Evolutionary conservation across 495 filamentous ascomycete genomes (phyloP).

Genomic region (Penicillium riverlandense): DNA sequence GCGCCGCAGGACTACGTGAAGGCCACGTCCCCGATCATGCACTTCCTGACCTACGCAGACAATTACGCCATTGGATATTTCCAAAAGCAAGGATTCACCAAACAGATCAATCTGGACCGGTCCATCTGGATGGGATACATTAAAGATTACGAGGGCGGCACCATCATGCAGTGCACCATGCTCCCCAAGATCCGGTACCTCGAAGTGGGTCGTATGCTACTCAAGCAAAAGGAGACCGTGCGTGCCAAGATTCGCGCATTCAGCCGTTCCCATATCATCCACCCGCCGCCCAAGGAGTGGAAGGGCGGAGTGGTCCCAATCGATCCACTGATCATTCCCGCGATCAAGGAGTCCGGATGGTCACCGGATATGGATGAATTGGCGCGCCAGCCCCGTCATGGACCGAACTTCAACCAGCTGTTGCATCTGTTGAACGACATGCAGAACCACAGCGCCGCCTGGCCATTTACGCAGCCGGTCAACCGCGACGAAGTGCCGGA

Average conservation of each 20-base stretch:
- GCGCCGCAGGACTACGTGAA: conserved; percentile 77
- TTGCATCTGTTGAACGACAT: conserved; percentile 90
- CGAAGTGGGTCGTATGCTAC: conserved; percentile 86
- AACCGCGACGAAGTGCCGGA: conserved; percentile 92
- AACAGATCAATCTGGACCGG: conserved; percentile 89
- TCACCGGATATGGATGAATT: conserved; percentile 96
- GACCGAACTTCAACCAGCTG: conserved; percentile 91
- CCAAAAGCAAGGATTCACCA: conserved; percentile 98
- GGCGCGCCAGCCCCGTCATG: conserved; percentile 92
- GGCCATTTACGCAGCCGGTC: conserved; percentile 93
- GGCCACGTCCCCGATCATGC: conserved; percentile 92
- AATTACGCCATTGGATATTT: conserved; percentile 99
- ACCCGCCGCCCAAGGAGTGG: conserved; percentile 80
- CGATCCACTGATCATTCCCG: conserved; percentile 73
- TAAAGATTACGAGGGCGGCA: conserved; percentile 98
- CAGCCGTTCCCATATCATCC: conserved; percentile 80
- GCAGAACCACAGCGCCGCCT: conserved; percentile 84
- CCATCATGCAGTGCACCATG: conserved; percentile 99
- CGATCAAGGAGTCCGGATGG: conserved; percentile 88
- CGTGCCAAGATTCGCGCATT: conserved; percentile 91
- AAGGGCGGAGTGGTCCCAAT: conserved; percentile 61
- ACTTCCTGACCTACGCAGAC: conserved; percentile 97
- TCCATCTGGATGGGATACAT: conserved; percentile 99
- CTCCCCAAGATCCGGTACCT: conserved; percentile 91
- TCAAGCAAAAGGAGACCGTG: conserved; percentile 94